These are phyloP conservation scores for Paraconiothyrium brasiliense DNA, from an alignment of 2,329 filamentous ascomycete species.

Conservation along the genomic window DNA sequence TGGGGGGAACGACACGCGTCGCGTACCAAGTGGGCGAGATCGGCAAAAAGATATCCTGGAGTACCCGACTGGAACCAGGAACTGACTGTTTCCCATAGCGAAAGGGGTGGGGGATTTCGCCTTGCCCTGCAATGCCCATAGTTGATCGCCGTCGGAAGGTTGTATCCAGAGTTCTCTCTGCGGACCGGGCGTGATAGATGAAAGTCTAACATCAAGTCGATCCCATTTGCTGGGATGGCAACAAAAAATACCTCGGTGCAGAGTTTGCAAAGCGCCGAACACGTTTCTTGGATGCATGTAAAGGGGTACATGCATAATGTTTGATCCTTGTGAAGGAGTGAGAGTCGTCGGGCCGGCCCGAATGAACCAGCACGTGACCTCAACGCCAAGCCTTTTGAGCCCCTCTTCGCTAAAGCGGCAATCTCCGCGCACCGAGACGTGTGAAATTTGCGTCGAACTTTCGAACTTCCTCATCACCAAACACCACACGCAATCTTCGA, in stretches of 20 bases:
- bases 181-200: not conserved
- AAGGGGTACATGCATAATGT: not conserved
- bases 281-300: not conserved
- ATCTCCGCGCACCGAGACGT: conserved; percentile 8
- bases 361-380: not conserved
- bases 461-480: conserved; percentile 8
- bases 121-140: not conserved
- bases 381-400: conserved; percentile 3
- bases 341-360: not conserved
- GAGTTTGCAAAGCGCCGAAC: not conserved
- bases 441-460: conserved; percentile 13
- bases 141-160: not conserved
- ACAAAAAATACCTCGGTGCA: not conserved
- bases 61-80: not conserved
- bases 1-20: conserved; percentile 3
- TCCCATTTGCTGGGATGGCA: not conserved
- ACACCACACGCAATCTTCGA: conserved; percentile 49
- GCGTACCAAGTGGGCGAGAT: not conserved
- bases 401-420: conserved; percentile 13
- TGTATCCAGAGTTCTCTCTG: not conserved
- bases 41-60: not conserved
- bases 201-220: not conserved
- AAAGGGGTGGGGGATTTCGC: not conserved
- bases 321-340: not conserved
- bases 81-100: not conserved